These are phyloP conservation scores for Chenopodium berlandieri DNA, from an alignment of 148 eudicot genomes.

Conservation along the genomic window DNA sequence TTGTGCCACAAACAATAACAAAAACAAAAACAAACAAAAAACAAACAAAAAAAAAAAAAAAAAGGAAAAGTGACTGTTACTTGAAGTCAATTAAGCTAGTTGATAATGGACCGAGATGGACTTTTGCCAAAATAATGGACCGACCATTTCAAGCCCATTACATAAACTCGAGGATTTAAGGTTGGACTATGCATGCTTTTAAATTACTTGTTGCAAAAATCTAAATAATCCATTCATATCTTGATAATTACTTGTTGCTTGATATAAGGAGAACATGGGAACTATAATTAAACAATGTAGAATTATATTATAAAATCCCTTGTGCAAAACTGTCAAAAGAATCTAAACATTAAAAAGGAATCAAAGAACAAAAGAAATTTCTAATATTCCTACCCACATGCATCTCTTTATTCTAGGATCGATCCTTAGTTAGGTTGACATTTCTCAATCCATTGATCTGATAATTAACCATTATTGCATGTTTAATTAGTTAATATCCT, in stretches of 20 bases:
- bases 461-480: neutral
- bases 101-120: no score
- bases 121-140: no score
- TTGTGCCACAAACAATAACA: no score
- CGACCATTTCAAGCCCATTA: no score
- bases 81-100: no score
- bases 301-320: neutral
- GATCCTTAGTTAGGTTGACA: neutral
- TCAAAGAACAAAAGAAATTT: constrained; percentile 6
- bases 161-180: no score
- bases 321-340: neutral
- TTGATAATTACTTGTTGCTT: neutral
- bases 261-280: neutral
- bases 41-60: no score
- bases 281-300: neutral
- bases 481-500: neutral
- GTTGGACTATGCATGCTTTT: no score
- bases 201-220: no score
- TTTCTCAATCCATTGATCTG: neutral
- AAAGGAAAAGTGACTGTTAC: no score
- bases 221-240: no score
- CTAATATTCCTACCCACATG: constrained; percentile 15
- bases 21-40: no score
- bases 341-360: constrained; percentile 9
- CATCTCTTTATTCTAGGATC: neutral